These are phyloP conservation scores for Thozetella sp. DNA, from an alignment of 495 filamentous ascomycete genomes.

Conservation along the genomic window DNA sequence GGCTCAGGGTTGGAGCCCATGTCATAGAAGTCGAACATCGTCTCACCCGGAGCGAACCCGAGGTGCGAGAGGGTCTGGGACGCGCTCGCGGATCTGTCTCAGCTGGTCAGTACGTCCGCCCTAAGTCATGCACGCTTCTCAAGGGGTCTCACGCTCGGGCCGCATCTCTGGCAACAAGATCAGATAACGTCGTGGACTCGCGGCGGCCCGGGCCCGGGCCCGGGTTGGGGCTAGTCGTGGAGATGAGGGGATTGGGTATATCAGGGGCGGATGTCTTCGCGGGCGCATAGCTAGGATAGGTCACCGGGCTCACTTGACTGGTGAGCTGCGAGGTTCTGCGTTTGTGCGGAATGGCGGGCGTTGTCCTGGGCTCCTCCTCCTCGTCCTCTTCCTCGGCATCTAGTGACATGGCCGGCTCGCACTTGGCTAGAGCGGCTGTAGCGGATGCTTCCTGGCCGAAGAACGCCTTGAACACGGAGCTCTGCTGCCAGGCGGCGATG, in stretches of 20 bases:
- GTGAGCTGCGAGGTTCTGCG: background rate
- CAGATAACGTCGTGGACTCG: conserved; percentile 23
- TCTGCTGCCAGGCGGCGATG: conserved; percentile 31
- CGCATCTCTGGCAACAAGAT: conserved; percentile 35
- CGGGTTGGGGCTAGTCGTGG: background rate
- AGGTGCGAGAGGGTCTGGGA: conserved; percentile 33
- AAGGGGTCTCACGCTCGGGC: conserved; percentile 23
- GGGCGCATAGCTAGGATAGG: background rate
- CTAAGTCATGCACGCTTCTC: background rate
- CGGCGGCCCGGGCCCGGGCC: too few relatives aligned
- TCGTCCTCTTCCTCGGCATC: conserved; percentile 11
- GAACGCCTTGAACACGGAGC: conserved; percentile 31
- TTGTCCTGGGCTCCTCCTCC: background rate
- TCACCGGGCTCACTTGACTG: background rate
- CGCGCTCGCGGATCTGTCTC: conserved; percentile 21
- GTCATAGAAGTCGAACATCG: conserved; percentile 34
- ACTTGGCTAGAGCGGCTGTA: background rate
- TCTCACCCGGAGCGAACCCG: conserved; percentile 36
- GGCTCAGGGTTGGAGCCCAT: conserved; percentile 37
- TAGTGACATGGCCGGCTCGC: conserved; percentile 1
- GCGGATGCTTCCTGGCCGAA: conserved; percentile 24
- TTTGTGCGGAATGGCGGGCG: background rate
- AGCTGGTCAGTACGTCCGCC: background rate
- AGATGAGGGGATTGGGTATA: background rate
- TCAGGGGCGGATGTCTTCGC: background rate